These are phyloP conservation scores for Opeltia flavorubescens DNA, from an alignment of 495 filamentous ascomycete species.

Conservation along the genomic window DNA sequence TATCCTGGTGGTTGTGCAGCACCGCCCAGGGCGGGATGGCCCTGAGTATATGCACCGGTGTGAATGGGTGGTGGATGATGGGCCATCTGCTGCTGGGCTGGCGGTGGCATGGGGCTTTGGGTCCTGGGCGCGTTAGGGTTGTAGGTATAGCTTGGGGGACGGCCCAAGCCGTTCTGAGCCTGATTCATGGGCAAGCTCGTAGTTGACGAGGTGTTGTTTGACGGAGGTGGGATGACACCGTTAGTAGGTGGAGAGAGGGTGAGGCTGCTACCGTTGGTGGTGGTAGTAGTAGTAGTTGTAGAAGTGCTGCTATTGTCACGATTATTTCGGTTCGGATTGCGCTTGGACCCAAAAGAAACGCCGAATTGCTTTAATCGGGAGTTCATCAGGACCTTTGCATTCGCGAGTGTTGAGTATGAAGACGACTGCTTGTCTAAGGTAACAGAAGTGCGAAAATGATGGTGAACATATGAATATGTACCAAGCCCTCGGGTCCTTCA, in stretches of 20 bases:
- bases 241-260: conserved; percentile 26
- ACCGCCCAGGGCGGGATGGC: conserved; percentile 34
- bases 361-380: conserved; percentile 34
- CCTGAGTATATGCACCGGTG: conserved; percentile 41
- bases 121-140: conserved; percentile 46
- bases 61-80: conserved; percentile 63
- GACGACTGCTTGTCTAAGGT: not conserved
- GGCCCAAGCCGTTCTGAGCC: conserved; percentile 27
- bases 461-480: not conserved
- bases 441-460: not conserved
- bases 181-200: conserved; percentile 39
- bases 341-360: conserved; percentile 27
- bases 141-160: conserved; percentile 63
- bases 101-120: conserved; percentile 41
- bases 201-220: conserved; percentile 31
- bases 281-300: conserved; percentile 10
- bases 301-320: conserved; percentile 3
- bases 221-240: conserved; percentile 13
- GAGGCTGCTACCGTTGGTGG: conserved; percentile 20
- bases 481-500: not conserved
- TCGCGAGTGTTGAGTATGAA: conserved; percentile 12
- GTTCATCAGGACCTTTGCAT: conserved; percentile 33
- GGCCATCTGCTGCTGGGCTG: conserved; percentile 39
- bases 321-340: conserved; percentile 25
- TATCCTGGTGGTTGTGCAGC: conserved; percentile 30